phyloP scores from a whole-genome alignment of 1,139 yeast species.

The Keqinozyma sinolaborantium region DNA sequence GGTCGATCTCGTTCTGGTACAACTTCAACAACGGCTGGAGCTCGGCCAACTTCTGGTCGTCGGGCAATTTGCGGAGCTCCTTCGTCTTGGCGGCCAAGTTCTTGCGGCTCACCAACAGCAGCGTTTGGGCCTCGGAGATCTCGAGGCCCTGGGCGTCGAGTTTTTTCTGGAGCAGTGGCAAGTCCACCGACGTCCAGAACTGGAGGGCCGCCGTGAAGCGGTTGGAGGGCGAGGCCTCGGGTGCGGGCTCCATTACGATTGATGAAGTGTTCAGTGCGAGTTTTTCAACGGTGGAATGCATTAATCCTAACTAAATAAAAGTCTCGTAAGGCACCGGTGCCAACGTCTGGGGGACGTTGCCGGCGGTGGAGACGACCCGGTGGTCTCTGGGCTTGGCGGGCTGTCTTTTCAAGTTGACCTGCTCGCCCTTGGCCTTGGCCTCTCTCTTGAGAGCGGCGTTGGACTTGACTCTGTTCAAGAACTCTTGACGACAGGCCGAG shows the following conservation, averaged over 20 bases:
- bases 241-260: not conserved
- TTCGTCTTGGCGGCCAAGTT: slow-evolving; percentile 79
- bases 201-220: slow-evolving; percentile 53
- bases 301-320: slow-evolving; percentile 58
- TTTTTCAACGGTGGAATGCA: not conserved
- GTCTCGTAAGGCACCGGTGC: slow-evolving; percentile 99
- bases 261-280: slow-evolving; percentile 1
- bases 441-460: slow-evolving; percentile 92
- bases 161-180: slow-evolving; percentile 63
- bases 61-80: slow-evolving; percentile 68
- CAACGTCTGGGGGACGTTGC: slow-evolving; percentile 91
- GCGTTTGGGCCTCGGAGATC: slow-evolving; percentile 66
- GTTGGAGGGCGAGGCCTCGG: slow-evolving; percentile 10
- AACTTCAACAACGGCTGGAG: slow-evolving; percentile 68
- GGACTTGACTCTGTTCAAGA: slow-evolving; percentile 95
- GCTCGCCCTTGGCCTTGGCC: slow-evolving; percentile 93
- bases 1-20: slow-evolving; percentile 87
- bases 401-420: slow-evolving; percentile 94
- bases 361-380: slow-evolving; percentile 73
- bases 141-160: slow-evolving; percentile 75
- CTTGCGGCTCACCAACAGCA: slow-evolving; percentile 67
- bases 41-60: slow-evolving; percentile 61
- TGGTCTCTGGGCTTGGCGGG: slow-evolving; percentile 97
- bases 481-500: slow-evolving; percentile 99
- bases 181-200: slow-evolving; percentile 73